A percentile compares a stretch with the other conserved stretches of the same genome.
These are phyloP conservation scores for Sporisorium iseilematis-ciliati DNA, from an alignment of 1,284 basidiomycete genomes.

Conservation along the genomic window DNA sequence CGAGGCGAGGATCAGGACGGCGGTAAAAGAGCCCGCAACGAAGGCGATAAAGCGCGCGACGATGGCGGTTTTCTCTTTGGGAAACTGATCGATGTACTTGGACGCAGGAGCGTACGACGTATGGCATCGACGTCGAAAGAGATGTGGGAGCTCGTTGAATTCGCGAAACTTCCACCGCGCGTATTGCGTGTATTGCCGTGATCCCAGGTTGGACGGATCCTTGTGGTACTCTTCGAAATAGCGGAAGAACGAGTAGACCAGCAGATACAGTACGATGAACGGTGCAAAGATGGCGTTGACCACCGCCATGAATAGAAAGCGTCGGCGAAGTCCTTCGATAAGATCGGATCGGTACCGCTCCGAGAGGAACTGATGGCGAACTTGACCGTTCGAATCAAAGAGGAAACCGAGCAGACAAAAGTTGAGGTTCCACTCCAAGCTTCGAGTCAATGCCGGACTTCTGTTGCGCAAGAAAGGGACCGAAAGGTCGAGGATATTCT, in stretches of 20 bases:
- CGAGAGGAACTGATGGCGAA: constrained; percentile 89
- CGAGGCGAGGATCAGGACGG: constrained; percentile 89
- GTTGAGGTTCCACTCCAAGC: constrained; percentile 94
- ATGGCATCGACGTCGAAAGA: constrained; percentile 86
- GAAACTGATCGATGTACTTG: constrained; percentile 97
- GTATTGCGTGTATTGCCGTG: constrained; percentile 90
- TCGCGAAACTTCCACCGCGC: constrained; percentile 99
- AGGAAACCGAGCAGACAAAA: constrained; percentile 95
- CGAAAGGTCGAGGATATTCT: constrained; percentile 88
- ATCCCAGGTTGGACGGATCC: constrained; percentile 92
- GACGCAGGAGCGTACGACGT: constrained; percentile 89
- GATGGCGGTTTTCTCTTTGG: constrained; percentile 90
- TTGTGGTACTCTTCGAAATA: constrained; percentile 99
- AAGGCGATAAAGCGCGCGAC: constrained; percentile 94
- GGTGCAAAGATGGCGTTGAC: constrained; percentile 94
- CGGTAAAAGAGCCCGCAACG: constrained; percentile 93
- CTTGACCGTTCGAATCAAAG: constrained; percentile 87
- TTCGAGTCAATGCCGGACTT: constrained; percentile 82
- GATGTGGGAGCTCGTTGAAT: constrained; percentile 96
- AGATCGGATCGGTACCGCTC: constrained; percentile 81
- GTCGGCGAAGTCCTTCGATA: constrained; percentile 82
- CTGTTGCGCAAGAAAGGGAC: constrained; percentile 73
- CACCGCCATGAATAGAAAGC: constrained; percentile 95
- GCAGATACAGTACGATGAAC: constrained; percentile 94
- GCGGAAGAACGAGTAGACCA: constrained; percentile 99